A percentile compares a stretch with the other conserved stretches of the same genome.
Conservation (phyloP, 495 filamentous ascomycete genomes). For the Thozetella sp. region DNA sequence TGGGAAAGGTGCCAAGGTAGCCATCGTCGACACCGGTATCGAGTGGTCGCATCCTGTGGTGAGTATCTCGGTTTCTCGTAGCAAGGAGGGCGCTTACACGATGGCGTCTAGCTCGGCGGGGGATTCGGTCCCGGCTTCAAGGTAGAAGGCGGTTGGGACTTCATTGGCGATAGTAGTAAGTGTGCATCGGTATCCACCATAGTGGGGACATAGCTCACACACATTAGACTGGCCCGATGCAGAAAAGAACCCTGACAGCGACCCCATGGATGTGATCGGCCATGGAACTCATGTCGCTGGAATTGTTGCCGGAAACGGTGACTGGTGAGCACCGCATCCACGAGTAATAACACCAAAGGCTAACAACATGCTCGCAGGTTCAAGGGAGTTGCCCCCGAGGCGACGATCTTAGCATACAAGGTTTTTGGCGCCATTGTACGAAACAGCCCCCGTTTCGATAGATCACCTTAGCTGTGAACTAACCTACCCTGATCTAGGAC, state of each 20-base stretch:
- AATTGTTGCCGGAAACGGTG: constrained; percentile 41
- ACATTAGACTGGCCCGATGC: constrained; percentile 8
- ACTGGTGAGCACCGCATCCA: neutral
- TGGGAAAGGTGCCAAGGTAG: constrained; percentile 17
- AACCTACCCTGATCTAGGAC: neutral
- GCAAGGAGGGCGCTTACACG: neutral
- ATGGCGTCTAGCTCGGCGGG: constrained; percentile 38
- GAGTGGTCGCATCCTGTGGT: constrained; percentile 32
- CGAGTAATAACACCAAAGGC: neutral
- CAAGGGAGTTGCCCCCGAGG: constrained; percentile 46
- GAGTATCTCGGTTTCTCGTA: neutral
- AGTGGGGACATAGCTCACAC: neutral
- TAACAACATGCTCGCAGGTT: constrained; percentile 22
- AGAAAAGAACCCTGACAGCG: constrained; percentile 22
- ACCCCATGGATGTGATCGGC: constrained; percentile 34
- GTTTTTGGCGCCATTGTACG: constrained; percentile 27
- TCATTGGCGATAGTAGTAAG: constrained; percentile 25
- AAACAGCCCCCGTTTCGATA: neutral
- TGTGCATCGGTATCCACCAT: constrained; percentile 8
- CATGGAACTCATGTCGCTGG: constrained; percentile 44
- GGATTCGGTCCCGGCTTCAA: constrained; percentile 39
- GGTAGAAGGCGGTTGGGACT: constrained; percentile 35
- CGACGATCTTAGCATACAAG: constrained; percentile 42
- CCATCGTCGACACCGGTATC: constrained; percentile 35
- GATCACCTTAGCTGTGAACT: neutral